A percentile compares a stretch with the other conserved stretches of the same genome.
These are phyloP conservation scores for Neofusicoccum sp. DNA, from an alignment of 2,329 filamentous ascomycete species.

Conservation along the genomic window DNA sequence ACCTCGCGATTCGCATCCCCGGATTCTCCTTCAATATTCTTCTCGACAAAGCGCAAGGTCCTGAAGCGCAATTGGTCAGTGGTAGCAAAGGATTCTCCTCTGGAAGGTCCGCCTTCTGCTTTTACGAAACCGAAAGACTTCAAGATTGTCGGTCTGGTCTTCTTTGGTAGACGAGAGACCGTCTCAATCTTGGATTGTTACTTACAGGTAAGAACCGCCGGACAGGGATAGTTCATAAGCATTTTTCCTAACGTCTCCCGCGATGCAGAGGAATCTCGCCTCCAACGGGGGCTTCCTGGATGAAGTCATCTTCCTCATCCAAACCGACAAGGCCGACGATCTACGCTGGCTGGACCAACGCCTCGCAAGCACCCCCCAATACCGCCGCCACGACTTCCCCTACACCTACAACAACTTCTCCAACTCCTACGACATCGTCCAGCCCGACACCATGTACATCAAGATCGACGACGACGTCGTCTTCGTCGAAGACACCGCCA, in stretches of 20 bases:
- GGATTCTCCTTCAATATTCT: not conserved
- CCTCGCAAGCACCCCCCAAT: constrained; percentile 30
- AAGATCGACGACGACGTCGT: constrained; percentile 46
- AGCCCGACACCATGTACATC: constrained; percentile 35
- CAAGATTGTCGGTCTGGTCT: constrained; percentile 41
- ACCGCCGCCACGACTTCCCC: constrained; percentile 23
- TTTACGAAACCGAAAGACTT: constrained; percentile 34
- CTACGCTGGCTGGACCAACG: constrained; percentile 37
- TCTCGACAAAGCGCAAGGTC: not conserved
- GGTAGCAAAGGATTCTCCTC: constrained; percentile 33
- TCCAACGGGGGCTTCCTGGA: constrained; percentile 42
- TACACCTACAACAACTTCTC: constrained; percentile 21
- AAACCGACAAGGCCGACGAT: constrained; percentile 35
- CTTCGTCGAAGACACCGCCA: constrained; percentile 45
- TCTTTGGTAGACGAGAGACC: constrained; percentile 32
- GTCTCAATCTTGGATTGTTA: constrained; percentile 44
- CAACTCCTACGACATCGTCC: constrained; percentile 20
- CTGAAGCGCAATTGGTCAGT: constrained; percentile 33
- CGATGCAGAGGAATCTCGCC: constrained; percentile 40
- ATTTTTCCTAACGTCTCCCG: too few relatives aligned
- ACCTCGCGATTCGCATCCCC: too few relatives aligned
- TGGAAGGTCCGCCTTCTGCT: constrained; percentile 22
- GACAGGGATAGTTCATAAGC: too few relatives aligned
- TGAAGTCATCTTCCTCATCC: constrained; percentile 42
- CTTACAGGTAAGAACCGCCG: constrained; percentile 22